Percentiles rank a stretch among this genome's conserved stretches.
Conservation (phyloP, 1,284 basidiomycete species). For the Sanghuangporus sanghuang region DNA sequence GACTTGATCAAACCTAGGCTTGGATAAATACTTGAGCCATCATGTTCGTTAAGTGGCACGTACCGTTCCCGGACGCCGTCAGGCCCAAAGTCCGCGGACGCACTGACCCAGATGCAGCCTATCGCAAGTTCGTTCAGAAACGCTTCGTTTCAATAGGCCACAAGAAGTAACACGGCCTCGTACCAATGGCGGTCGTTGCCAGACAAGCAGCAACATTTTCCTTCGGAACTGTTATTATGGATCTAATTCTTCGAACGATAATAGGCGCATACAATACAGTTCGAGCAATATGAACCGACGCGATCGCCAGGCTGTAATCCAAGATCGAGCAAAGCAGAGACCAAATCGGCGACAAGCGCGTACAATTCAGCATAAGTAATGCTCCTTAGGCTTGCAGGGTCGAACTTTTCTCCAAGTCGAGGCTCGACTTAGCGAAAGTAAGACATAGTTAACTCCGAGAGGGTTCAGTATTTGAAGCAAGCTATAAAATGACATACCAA, state of each 20-base stretch:
- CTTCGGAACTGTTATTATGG: constrained; percentile 28
- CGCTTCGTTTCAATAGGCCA: neutral
- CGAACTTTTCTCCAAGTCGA: constrained; percentile 25
- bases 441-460: neutral
- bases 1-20: constrained; percentile 63
- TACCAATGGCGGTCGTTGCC: constrained; percentile 67
- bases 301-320: constrained; percentile 71
- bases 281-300: constrained; percentile 77
- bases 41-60: constrained; percentile 16
- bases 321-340: constrained; percentile 52
- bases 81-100: constrained; percentile 84
- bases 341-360: constrained; percentile 52
- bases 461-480: neutral
- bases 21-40: neutral
- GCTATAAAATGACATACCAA: constrained; percentile 37
- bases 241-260: neutral
- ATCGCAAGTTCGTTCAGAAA: neutral
- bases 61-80: constrained; percentile 78
- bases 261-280: constrained; percentile 57
- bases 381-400: constrained; percentile 41
- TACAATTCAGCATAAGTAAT: constrained; percentile 63
- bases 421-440: constrained; percentile 6
- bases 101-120: constrained; percentile 76
- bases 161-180: constrained; percentile 12
- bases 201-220: constrained; percentile 74